Percentiles rank a stretch among this genome's conserved stretches.
phyloP scores from a whole-genome alignment of 2,329 filamentous ascomycete species.

The Alternaria sp. region DNA sequence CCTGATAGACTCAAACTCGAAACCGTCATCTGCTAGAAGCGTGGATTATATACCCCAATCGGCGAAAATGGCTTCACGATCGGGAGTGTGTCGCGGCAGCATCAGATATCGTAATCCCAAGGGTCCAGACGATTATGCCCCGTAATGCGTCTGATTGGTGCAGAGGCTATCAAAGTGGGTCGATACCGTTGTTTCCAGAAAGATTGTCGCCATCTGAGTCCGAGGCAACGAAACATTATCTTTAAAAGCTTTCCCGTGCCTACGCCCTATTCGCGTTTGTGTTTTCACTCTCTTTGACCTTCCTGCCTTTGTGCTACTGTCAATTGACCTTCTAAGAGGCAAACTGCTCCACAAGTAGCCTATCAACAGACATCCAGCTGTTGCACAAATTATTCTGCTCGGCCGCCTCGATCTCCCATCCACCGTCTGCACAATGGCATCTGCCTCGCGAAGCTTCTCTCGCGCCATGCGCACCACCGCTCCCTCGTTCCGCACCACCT shows the following conservation, averaged over 20 bases:
- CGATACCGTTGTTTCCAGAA: slow-evolving; percentile 19
- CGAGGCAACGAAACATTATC: slow-evolving; percentile 3
- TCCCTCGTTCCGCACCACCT: slow-evolving; percentile 62
- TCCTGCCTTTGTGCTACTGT: neutral
- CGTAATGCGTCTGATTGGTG: slow-evolving; percentile 23
- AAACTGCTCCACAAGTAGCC: neutral
- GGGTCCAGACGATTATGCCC: slow-evolving; percentile 21
- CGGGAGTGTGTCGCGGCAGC: slow-evolving; percentile 3
- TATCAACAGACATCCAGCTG: slow-evolving; percentile 3
- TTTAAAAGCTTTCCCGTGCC: slow-evolving; percentile 20
- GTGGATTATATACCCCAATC: slow-evolving; percentile 11
- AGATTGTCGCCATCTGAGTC: slow-evolving; percentile 25
- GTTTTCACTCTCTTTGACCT: slow-evolving; percentile 7
- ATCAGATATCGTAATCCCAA: slow-evolving; percentile 30
- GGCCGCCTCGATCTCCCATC: neutral
- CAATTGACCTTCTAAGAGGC: slow-evolving; percentile 18
- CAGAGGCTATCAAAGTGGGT: slow-evolving; percentile 10
- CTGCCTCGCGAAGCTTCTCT: slow-evolving; percentile 43
- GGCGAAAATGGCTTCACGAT: slow-evolving; percentile 17
- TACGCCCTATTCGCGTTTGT: neutral
- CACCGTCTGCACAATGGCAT: slow-evolving; percentile 36
- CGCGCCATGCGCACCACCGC: slow-evolving; percentile 50
- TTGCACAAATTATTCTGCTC: neutral
- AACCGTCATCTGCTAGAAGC: neutral
- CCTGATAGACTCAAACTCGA: neutral